A percentile compares a stretch with the other conserved stretches of the same genome.
phyloP scores from a whole-genome alignment of 768 basidiomycete genomes.

The Kwoniella pini region DNA sequence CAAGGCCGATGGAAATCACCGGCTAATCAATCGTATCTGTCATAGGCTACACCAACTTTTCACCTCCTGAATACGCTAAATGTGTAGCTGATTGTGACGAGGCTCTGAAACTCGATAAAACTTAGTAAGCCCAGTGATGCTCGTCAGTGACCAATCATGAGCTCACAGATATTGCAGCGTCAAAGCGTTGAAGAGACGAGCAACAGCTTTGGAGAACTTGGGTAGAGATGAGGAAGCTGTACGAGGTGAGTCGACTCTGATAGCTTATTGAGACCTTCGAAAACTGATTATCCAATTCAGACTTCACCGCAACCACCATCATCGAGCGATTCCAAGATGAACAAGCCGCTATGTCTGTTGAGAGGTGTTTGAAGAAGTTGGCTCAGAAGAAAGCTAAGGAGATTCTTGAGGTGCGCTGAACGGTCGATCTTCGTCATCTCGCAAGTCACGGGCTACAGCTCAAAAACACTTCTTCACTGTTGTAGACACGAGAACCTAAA shows the following conservation, averaged over 20 bases:
- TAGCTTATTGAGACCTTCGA: background rate
- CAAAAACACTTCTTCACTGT: background rate
- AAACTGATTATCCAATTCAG: slow-evolving; percentile 57
- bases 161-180: slow-evolving; percentile 59
- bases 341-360: slow-evolving; percentile 73
- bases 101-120: slow-evolving; percentile 77
- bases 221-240: slow-evolving; percentile 73
- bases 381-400: slow-evolving; percentile 71
- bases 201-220: slow-evolving; percentile 76
- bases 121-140: slow-evolving; percentile 59
- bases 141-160: background rate
- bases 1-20: slow-evolving; percentile 14
- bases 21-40: slow-evolving; percentile 3
- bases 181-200: slow-evolving; percentile 80
- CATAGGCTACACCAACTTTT: slow-evolving; percentile 85
- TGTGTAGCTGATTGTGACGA: slow-evolving; percentile 86
- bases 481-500: slow-evolving; percentile 70
- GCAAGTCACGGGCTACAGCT: background rate
- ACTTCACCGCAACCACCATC: slow-evolving; percentile 95
- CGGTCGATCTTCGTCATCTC: background rate
- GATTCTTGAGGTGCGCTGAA: slow-evolving; percentile 63
- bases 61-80: slow-evolving; percentile 75
- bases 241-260: slow-evolving; percentile 62
- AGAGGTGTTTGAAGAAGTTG: slow-evolving; percentile 86
- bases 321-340: slow-evolving; percentile 89